phyloP scores from a whole-genome alignment of 495 filamentous ascomycete genomes.

The Mycothermus thermophilus region DNA sequence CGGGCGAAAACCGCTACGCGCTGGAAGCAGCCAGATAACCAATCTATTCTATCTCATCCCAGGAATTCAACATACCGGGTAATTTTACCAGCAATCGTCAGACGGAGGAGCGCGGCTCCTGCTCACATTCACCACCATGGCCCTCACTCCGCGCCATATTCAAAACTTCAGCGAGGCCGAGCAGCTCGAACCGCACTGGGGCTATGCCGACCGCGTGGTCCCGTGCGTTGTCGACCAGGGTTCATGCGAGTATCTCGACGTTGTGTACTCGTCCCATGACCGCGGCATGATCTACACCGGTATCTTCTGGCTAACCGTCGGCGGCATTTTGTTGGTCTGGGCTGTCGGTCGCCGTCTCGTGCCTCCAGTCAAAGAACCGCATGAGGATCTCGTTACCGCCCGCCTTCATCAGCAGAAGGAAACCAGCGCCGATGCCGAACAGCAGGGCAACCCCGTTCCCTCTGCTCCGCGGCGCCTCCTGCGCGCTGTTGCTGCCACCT shows the following conservation, averaged over 20 bases:
- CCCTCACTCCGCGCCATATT: slow-evolving; percentile 13
- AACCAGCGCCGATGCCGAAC: neutral
- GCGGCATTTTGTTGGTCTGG: slow-evolving; percentile 38
- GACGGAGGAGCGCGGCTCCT: too few relatives aligned
- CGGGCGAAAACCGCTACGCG: too few relatives aligned
- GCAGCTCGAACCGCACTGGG: slow-evolving; percentile 43
- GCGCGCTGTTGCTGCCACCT: slow-evolving; percentile 14
- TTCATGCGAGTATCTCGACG: slow-evolving; percentile 50
- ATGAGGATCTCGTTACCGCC: slow-evolving; percentile 6
- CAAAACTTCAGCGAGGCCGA: slow-evolving; percentile 28
- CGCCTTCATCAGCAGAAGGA: slow-evolving; percentile 4
- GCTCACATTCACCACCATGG: too few relatives aligned
- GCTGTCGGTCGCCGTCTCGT: slow-evolving; percentile 22
- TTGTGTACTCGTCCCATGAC: slow-evolving; percentile 46
- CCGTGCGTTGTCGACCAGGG: slow-evolving; percentile 47
- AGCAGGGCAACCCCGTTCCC: slow-evolving; percentile 13
- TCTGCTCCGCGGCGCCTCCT: slow-evolving; percentile 18
- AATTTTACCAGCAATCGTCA: too few relatives aligned
- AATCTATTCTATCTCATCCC: too few relatives aligned
- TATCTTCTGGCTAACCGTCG: slow-evolving; percentile 46
- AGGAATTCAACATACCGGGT: too few relatives aligned
- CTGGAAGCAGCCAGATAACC: too few relatives aligned
- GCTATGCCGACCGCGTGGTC: slow-evolving; percentile 40
- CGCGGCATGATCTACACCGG: slow-evolving; percentile 45
- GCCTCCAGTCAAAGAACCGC: slow-evolving; percentile 9